A percentile compares a stretch with the other conserved stretches of the same genome.
These are phyloP conservation scores for Sanghuangporus sanghuang DNA, from an alignment of 1,284 basidiomycete species.

Conservation along the genomic window DNA sequence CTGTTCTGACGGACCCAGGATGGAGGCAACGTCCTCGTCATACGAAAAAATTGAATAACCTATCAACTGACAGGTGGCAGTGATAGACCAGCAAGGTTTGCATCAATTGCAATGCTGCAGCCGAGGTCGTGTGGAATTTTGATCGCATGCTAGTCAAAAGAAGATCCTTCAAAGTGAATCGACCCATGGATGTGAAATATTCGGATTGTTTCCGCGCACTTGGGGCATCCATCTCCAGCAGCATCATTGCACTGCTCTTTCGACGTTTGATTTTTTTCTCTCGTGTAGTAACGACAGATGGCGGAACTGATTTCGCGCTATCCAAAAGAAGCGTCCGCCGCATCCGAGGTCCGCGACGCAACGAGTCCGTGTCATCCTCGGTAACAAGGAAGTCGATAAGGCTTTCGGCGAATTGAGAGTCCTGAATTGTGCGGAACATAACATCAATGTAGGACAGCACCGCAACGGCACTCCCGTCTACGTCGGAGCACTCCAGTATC, in stretches of 20 bases:
- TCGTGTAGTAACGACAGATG: slow-evolving; percentile 29
- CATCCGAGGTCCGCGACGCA: slow-evolving; percentile 33
- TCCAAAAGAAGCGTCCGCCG: slow-evolving; percentile 44
- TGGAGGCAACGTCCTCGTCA: slow-evolving; percentile 21
- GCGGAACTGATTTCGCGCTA: slow-evolving; percentile 31
- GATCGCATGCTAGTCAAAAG: slow-evolving; percentile 76
- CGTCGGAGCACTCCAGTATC: slow-evolving; percentile 88
- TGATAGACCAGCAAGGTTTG: slow-evolving; percentile 70
- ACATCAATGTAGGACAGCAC: slow-evolving; percentile 96
- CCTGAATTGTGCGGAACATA: slow-evolving; percentile 72
- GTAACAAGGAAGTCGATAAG: slow-evolving; percentile 76
- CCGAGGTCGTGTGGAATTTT: slow-evolving; percentile 53
- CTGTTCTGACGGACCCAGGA: slow-evolving; percentile 10
- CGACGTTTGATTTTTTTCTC: slow-evolving; percentile 49
- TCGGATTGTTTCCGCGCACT: slow-evolving; percentile 60
- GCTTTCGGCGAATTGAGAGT: slow-evolving; percentile 65
- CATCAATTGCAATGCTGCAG: slow-evolving; percentile 76
- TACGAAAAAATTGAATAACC: slow-evolving; percentile 47
- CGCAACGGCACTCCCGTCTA: slow-evolving; percentile 91
- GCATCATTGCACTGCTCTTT: slow-evolving; percentile 80
- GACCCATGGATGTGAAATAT: slow-evolving; percentile 81
- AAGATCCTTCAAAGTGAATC: slow-evolving; percentile 88
- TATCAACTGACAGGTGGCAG: slow-evolving; percentile 60
- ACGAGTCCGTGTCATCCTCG: slow-evolving; percentile 72
- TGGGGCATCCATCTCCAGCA: slow-evolving; percentile 80